Conservation (phyloP, 164 flowering plant species). For the Nelumbo lutea region DNA sequence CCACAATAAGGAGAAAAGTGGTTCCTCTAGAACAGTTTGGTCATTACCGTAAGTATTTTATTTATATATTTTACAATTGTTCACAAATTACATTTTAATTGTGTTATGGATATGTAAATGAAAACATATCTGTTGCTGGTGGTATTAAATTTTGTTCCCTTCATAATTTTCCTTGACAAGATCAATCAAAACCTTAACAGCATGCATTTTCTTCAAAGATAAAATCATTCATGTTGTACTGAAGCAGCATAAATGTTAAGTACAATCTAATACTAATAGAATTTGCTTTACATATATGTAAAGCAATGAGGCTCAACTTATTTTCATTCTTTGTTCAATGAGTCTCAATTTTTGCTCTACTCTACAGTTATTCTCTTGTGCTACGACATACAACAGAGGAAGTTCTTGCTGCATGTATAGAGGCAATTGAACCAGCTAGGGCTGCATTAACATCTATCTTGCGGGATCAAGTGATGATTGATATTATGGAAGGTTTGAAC, state of each 20-base stretch:
- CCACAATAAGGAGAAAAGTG: conserved; percentile 21
- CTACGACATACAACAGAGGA: conserved; percentile 90
- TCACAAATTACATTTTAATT: neutral
- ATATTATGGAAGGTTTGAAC: conserved; percentile 54
- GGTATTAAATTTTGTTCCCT: neutral
- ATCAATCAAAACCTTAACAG: no score
- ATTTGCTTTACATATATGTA: neutral
- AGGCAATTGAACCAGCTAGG: conserved; percentile 63
- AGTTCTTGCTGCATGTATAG: conserved; percentile 77
- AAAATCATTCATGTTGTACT: neutral
- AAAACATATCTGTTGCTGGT: neutral
- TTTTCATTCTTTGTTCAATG: neutral
- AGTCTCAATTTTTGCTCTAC: conserved; percentile 1
- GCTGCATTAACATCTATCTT: conserved; percentile 66
- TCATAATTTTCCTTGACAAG: neutral
- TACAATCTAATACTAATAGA: neutral
- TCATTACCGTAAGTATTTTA: conserved; percentile 70
- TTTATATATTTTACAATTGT: neutral
- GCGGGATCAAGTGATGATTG: conserved; percentile 57
- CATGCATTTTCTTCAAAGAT: no score
- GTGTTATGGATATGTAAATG: neutral
- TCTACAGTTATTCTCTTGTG: conserved; percentile 70
- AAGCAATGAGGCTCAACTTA: no score
- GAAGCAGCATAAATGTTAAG: neutral
- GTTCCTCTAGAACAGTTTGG: conserved; percentile 59